Evolutionary conservation across 1,284 basidiomycete species (phyloP), one percentile per base, ranked within the genome.

Genomic region (Somion occarium): DNA sequence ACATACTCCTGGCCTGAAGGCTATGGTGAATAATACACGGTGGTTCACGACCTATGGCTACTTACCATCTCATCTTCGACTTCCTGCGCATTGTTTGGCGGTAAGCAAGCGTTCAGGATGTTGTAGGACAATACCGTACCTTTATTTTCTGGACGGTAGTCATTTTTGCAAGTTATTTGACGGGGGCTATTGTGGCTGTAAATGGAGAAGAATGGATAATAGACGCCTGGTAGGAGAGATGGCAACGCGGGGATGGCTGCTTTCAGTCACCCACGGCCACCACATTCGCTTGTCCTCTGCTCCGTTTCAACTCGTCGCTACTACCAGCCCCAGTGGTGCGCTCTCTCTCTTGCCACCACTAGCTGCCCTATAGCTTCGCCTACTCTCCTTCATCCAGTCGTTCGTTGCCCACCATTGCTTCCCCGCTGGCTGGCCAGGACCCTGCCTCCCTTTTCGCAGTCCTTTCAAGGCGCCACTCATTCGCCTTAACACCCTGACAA

Each of bases 21-120:
- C 52, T 53, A 51, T 20, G 23, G 37, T 53, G 49, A 53, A 34
- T 39, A 42, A 34, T 48, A 19, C 24, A 27, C 18, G 22, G 9
- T 11, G 44, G 44, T 23, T 25, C 22, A 52, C 44, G 27, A 48
- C 51, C 52, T 42, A 37, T 37, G 41, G 38, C 39, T 19, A 67
- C 80, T 75, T 69, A 88, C 91, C 90, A 95, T 94, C 74, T 96
- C 93, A 88, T 94, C 91, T 79, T 96, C 93, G 69, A 96, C 81
- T 84, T 93, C 91, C 86, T 90, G 61, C 30, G 12, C 24, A 44
- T 27, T 48, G 50, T 55, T 13, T 9, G 22, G 20, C 23, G 26
- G 9, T 51, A 20, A 41, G 49, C 25, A 27, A 38, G 5, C 18
- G 4, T 30, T 44, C 38, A 20, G 41, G 20, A 18, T 44, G 11